A percentile compares a stretch with the other conserved stretches of the same genome.
Evolutionary conservation across 139 green algal species (phyloP).

Genomic region (Auxenochlorella protothecoides): DNA sequence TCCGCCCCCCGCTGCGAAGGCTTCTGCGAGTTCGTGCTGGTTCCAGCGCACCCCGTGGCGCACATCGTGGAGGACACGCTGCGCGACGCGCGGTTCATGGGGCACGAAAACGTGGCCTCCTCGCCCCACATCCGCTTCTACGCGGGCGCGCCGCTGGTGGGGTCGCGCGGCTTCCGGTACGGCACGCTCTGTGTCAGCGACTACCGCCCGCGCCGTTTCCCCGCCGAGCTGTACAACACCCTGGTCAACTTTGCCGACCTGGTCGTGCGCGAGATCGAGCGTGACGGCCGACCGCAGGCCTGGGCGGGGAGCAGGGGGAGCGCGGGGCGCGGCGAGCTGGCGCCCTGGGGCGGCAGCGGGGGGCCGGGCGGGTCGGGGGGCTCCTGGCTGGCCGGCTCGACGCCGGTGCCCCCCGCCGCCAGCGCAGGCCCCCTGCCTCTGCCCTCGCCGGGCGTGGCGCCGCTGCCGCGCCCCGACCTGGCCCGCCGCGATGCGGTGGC

Average conservation of each 20-base stretch:
- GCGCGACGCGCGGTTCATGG: too few relatives aligned
- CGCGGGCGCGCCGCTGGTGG: slow-evolving; percentile 68
- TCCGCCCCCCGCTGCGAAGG: too few relatives aligned
- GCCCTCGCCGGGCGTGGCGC: too few relatives aligned
- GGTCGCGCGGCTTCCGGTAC: slow-evolving; percentile 49
- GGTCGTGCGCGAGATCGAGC: slow-evolving; percentile 69
- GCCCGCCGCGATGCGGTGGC: too few relatives aligned
- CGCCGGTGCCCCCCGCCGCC: too few relatives aligned
- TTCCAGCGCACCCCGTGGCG: too few relatives aligned
- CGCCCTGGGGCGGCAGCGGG: background rate
- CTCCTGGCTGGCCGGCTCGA: slow-evolving; percentile 53
- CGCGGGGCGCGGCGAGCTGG: background rate
- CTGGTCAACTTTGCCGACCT: slow-evolving; percentile 73
- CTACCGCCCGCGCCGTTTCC: slow-evolving; percentile 39
- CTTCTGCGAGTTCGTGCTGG: too few relatives aligned
- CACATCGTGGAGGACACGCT: too few relatives aligned
- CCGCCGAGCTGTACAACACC: slow-evolving; percentile 53
- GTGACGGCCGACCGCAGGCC: background rate
- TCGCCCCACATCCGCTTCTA: slow-evolving; percentile 78
- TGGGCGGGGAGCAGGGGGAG: background rate
- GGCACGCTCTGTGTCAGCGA: slow-evolving; percentile 79
- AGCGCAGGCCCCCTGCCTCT: too few relatives aligned
- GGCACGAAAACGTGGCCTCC: too few relatives aligned
- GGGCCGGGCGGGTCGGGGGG: slow-evolving; percentile 12
- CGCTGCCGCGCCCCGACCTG: too few relatives aligned